Evolutionary conservation across 768 basidiomycete genomes (phyloP), one percentile per base, ranked within the genome.

Genomic region (Amanita jacksonii): DNA sequence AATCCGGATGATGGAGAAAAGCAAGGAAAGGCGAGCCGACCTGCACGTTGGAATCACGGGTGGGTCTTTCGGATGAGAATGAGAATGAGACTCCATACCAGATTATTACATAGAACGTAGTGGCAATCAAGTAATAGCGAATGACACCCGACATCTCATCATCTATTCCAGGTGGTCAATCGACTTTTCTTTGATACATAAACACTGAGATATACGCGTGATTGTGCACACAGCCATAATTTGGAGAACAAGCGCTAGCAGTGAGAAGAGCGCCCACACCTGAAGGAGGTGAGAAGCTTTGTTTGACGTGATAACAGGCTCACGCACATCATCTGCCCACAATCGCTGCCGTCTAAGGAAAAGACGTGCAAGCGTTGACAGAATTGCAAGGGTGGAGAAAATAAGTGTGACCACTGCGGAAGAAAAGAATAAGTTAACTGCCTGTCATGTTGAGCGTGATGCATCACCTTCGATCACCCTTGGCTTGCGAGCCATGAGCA

Each of bases 1-100:
- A 51, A 76, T 64, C 28, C 76, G 71, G 41, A 76, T 68, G 47
- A 77, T 65, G 5, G 74, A 75, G 57, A 72, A 73, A 5, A 77
- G 57, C 34, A 76, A 74, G 19, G 73, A 68, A 12, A 74, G 57
- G 15, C 74, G 67, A 2, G 74, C 60, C 27, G 59, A 63, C 69
- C 71, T 72, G 41, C 9, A n/a, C n/a, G n/a, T n/a, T n/a, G n/a
- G n/a, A n/a, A n/a, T n/a, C n/a, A n/a, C n/a, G n/a, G n/a, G n/a
- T 5, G 24, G 34, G 12, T 12, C 13, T 22, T 20, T 38, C 28
- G 8, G 19, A n/a, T n/a, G 15, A 28, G 12, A 20, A 16, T 28
- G 27, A 20, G n/a, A 9, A 10, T 20, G 19, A 18, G 40, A 41
- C 56, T 13, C 20, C 31, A 12, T 33, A 67, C 69, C 67, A 70